Conservation (phyloP, 768 basidiomycete genomes). For the Gloeopeniophorella convolvens region DNA sequence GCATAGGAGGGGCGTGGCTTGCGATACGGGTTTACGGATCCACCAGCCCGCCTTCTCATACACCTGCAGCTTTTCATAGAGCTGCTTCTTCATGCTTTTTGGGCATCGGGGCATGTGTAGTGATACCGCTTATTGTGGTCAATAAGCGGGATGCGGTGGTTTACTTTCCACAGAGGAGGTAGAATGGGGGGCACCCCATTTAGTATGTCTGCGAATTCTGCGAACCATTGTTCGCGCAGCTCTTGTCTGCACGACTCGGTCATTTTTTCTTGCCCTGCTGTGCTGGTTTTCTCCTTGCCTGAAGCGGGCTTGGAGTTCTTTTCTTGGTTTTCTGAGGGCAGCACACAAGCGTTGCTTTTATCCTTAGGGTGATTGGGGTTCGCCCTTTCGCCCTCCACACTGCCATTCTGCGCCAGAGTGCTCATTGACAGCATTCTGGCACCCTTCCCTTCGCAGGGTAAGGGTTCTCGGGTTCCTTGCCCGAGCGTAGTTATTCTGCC, state of each 20-base stretch:
- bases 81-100: constrained; percentile 24
- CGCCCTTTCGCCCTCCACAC: no score
- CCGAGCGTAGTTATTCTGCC: no score
- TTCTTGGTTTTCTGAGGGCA: no score
- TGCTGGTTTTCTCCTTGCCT: no score
- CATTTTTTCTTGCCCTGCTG: background rate
- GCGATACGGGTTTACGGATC: constrained; percentile 24
- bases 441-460: no score
- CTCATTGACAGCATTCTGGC: no score
- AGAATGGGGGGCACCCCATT: constrained; percentile 21
- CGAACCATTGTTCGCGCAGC: constrained; percentile 21
- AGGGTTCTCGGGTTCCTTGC: no score
- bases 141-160: constrained; percentile 32
- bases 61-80: constrained; percentile 27
- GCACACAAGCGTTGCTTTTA: no score
- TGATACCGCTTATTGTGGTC: constrained; percentile 28
- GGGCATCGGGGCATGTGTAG: constrained; percentile 34
- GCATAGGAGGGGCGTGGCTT: constrained; percentile 31
- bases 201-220: constrained; percentile 6
- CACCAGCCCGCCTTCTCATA: constrained; percentile 30
- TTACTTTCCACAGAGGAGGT: constrained; percentile 29
- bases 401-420: no score
- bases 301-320: no score
- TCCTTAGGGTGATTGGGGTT: no score
- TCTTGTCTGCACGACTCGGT: background rate